Base-by-base conservation (phyloP, 2,329 filamentous ascomycete genomes). In the Aspergillus sp. region DNA sequence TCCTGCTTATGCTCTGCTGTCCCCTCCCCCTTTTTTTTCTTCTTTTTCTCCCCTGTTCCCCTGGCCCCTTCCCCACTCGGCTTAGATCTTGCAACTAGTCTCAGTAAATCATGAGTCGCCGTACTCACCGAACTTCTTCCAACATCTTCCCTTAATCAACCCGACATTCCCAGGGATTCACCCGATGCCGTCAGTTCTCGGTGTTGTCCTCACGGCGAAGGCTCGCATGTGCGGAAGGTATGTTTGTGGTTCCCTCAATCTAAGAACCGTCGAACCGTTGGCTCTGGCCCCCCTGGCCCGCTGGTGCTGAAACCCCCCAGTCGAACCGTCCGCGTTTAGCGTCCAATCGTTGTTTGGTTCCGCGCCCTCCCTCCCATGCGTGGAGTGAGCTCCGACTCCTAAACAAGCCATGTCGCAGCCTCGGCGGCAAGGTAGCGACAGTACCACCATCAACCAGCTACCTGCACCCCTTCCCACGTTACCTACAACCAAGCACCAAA, bases 391-490 rank as follows among this genome's bases (percentile, higher is more conserved):
- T 59, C 60, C 51, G 49, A 63, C 61, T 62, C 57, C 56, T 63
- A 59, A 61, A 57, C 61, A 61, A 72, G 71, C 66, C 69, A 76
- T 76, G 73, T 74, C 73, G 68, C 74, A 74, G 64, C 61, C 63
- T 61, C 67, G 61, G 69, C 71, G 68, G 65, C 71, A 72, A 70
- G 67, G 66, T 54, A 65, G 55, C 60, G 68, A 71, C 66, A 66
- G 72, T 44, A 59, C 54, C 61, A 58, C 57, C 54, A 19, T 51
- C 62, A 44, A 57, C 63, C 60, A 66, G 54, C 44, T 65, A 57
- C 52, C 67, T 50, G 25, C 57, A 57, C 19, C 27, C 52, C 38
- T 54, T 54, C 21, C 54, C 17, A 41, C 32, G 30, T 55, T 59
- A 41, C 32, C 61, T 48, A 53, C 57, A 51, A 32, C 63, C 21